These are phyloP conservation scores for Escallonia herrerae DNA, from an alignment of 129 eudicot species.

Conservation along the genomic window DNA sequence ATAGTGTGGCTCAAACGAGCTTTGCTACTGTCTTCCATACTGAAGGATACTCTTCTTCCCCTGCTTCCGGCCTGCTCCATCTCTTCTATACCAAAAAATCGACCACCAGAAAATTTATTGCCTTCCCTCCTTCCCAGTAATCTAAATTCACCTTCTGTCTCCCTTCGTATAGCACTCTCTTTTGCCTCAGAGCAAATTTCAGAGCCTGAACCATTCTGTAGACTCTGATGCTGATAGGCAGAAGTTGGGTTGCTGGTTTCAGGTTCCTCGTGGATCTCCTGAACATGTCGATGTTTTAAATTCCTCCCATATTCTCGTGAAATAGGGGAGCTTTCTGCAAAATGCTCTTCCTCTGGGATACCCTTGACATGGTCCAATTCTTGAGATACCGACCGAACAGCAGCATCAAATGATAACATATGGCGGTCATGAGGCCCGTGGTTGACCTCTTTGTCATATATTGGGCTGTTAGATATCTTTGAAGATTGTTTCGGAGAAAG, in stretches of 20 bases:
- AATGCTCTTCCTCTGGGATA: slow-evolving; percentile 51
- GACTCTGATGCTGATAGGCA: slow-evolving; percentile 6
- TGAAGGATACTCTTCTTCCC: slow-evolving; percentile 83
- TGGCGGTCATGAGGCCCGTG: slow-evolving; percentile 29
- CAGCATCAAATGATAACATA: slow-evolving; percentile 92
- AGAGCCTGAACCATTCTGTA: slow-evolving; percentile 43
- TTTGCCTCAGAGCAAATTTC: slow-evolving; percentile 45
- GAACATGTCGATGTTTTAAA: slow-evolving; percentile 25
- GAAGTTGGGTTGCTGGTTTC: slow-evolving; percentile 30
- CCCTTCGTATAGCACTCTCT: slow-evolving; percentile 91
- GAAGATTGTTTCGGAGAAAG: slow-evolving; percentile 60
- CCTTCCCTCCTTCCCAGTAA: slow-evolving; percentile 89
- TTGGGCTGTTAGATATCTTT: slow-evolving; percentile 54
- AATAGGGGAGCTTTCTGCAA: slow-evolving; percentile 20
- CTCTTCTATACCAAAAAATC: slow-evolving; percentile 77
- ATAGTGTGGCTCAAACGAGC: slow-evolving; percentile 27
- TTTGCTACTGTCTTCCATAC: slow-evolving; percentile 49
- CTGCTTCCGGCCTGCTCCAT: slow-evolving; percentile 43
- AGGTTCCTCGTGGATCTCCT: slow-evolving; percentile 69
- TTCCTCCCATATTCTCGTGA: slow-evolving; percentile 4
- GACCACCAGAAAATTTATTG: slow-evolving; percentile 56
- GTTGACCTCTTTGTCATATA: slow-evolving; percentile 33
- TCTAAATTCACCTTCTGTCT: slow-evolving; percentile 97
- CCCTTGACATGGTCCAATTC: slow-evolving; percentile 58
- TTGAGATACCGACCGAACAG: slow-evolving; percentile 85